Evolutionary conservation across 495 filamentous ascomycete genomes (phyloP).

Genomic region (Immersiella caudata): DNA sequence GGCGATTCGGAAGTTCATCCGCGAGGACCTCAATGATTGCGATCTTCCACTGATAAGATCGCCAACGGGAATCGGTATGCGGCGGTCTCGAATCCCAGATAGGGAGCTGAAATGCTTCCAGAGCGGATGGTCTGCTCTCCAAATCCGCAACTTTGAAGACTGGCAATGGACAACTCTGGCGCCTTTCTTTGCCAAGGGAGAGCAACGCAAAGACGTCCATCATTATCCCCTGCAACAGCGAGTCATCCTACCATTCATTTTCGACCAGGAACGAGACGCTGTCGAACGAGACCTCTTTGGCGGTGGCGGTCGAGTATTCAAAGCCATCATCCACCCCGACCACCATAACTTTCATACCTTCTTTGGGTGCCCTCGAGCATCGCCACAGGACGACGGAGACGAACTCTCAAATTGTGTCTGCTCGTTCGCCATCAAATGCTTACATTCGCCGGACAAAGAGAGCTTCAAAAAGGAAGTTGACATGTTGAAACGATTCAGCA

Average conservation of each 20-base stretch:
- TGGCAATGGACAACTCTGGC: conserved; percentile 26
- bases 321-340: conserved; percentile 20
- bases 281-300: conserved; percentile 10
- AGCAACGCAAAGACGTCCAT: conserved; percentile 11
- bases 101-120: conserved; percentile 21
- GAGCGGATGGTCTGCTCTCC: conserved; percentile 5
- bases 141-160: conserved; percentile 19
- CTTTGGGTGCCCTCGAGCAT: background rate
- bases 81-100: background rate
- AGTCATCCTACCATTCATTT: conserved; percentile 20
- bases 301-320: conserved; percentile 18
- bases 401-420: background rate
- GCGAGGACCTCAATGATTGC: conserved; percentile 23
- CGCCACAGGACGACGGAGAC: background rate
- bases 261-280: background rate
- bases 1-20: conserved; percentile 25
- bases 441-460: conserved; percentile 21
- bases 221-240: conserved; percentile 11
- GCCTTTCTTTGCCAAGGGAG: conserved; percentile 19
- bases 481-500: conserved; percentile 28
- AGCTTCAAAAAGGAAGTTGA: conserved; percentile 29
- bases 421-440: conserved; percentile 25
- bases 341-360: conserved; percentile 27
- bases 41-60: conserved; percentile 28
- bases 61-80: background rate